phyloP scores from a whole-genome alignment of 2,329 filamentous ascomycete genomes.

The Arthrinium puccinioides region DNA sequence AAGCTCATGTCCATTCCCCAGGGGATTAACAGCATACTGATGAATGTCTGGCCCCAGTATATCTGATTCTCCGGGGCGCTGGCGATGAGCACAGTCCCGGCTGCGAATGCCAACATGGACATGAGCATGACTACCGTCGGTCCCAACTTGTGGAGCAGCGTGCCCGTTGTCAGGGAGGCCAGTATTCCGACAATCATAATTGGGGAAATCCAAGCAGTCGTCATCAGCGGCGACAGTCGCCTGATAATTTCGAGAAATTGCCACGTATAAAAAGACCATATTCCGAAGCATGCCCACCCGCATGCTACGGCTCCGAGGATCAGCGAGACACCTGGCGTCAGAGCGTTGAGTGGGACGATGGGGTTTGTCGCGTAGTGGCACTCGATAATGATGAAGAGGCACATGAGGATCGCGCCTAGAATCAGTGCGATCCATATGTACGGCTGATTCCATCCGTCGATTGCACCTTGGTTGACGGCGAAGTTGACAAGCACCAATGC shows the following conservation, averaged over 20 bases:
- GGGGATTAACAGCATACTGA: slow-evolving; percentile 48
- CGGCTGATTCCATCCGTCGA: slow-evolving; percentile 49
- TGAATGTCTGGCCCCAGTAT: slow-evolving; percentile 60
- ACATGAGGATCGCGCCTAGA: slow-evolving; percentile 46
- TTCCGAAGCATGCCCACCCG: slow-evolving; percentile 33
- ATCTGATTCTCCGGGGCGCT: slow-evolving; percentile 44
- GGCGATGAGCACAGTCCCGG: slow-evolving; percentile 34
- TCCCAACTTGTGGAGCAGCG: slow-evolving; percentile 21
- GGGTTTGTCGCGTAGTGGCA: slow-evolving; percentile 31
- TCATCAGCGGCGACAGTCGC: slow-evolving; percentile 21
- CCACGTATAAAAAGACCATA: slow-evolving; percentile 32
- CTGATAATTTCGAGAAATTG: slow-evolving; percentile 28
- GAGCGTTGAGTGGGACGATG: slow-evolving; percentile 39
- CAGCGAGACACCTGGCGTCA: slow-evolving; percentile 36
- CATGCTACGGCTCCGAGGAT: slow-evolving; percentile 35
- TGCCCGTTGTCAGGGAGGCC: slow-evolving; percentile 18
- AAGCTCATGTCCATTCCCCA: slow-evolving; percentile 63
- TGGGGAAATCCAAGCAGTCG: slow-evolving; percentile 21
- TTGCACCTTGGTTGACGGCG: slow-evolving; percentile 58
- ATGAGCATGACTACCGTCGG: slow-evolving; percentile 30
- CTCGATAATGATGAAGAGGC: slow-evolving; percentile 51
- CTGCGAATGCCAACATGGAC: slow-evolving; percentile 35
- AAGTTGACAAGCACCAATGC: slow-evolving; percentile 58
- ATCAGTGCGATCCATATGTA: slow-evolving; percentile 52
- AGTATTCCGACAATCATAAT: slow-evolving; percentile 15